Evolutionary conservation across 2,329 filamentous ascomycete genomes (phyloP).

Genomic region (Penicillium freii): DNA sequence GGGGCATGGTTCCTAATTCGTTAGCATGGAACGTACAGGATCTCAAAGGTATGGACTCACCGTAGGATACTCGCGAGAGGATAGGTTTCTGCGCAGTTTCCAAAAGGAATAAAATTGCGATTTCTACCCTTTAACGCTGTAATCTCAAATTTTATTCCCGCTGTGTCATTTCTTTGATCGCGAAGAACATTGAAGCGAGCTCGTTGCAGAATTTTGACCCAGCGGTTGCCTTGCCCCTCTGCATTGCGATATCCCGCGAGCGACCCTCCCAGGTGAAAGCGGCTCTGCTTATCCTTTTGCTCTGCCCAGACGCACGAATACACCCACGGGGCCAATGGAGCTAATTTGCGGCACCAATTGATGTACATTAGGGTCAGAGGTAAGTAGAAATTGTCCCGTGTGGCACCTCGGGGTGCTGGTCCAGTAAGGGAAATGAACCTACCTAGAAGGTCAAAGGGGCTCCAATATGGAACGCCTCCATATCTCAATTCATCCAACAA

Average conservation of each 20-base stretch:
- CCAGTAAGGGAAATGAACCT: background rate
- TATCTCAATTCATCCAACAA: background rate
- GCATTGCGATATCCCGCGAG: background rate
- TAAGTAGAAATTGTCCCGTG: background rate
- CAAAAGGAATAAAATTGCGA: background rate
- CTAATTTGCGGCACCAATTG: background rate
- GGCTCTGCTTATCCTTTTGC: background rate
- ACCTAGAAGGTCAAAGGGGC: background rate
- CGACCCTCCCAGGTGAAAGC: background rate
- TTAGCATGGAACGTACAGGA: background rate
- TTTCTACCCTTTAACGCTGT: fast-evolving
- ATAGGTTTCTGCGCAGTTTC: background rate
- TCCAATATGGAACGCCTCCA: background rate
- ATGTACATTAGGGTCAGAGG: background rate
- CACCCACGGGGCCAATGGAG: background rate
- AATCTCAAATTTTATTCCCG: background rate
- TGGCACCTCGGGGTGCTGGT: background rate
- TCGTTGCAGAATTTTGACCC: background rate
- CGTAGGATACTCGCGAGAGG: background rate
- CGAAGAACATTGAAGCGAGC: background rate
- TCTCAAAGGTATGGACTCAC: background rate
- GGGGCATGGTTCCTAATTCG: background rate
- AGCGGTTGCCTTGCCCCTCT: background rate
- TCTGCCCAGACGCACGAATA: background rate
- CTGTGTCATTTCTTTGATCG: background rate